Evolutionary conservation across 495 filamentous ascomycete species (phyloP).

Genomic region (Cairneyella variabilis): DNA sequence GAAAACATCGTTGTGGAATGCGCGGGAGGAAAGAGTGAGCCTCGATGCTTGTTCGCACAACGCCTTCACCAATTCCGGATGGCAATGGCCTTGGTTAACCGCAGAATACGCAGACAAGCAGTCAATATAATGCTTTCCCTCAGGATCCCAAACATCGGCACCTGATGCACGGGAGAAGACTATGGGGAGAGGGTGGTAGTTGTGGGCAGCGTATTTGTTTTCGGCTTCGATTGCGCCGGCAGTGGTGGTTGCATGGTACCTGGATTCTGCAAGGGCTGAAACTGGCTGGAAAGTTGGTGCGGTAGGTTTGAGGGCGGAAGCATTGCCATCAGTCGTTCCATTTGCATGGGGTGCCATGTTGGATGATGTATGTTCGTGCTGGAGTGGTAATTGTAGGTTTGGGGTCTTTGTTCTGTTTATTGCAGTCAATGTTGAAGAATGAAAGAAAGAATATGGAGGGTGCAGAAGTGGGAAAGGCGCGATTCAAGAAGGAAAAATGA

Average conservation of each 20-base stretch:
- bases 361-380: constrained; percentile 1
- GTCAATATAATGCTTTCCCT: constrained; percentile 95
- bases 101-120: constrained; percentile 97
- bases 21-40: constrained; percentile 88
- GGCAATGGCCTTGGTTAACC: constrained; percentile 98
- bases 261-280: constrained; percentile 40
- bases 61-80: constrained; percentile 89
- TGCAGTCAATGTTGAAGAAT: too few relatives aligned
- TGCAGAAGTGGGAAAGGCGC: constrained; percentile 10
- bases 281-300: constrained; percentile 49
- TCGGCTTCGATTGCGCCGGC: constrained; percentile 74
- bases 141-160: constrained; percentile 92
- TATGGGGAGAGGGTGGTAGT: constrained; percentile 95
- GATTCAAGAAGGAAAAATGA: constrained; percentile 4
- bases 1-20: constrained; percentile 99
- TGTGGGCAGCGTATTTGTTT: constrained; percentile 86
- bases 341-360: constrained; percentile 58
- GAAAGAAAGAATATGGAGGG: constrained; percentile 19
- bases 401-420: too few relatives aligned
- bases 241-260: constrained; percentile 80
- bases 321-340: constrained; percentile 20
- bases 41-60: constrained; percentile 86
- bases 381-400: not conserved
- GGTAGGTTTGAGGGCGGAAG: constrained; percentile 38
- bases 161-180: constrained; percentile 83